Percentiles rank a stretch among this genome's conserved stretches.
phyloP scores from a whole-genome alignment of 2,329 filamentous ascomycete genomes.

The Arthrinium puccinioides region DNA sequence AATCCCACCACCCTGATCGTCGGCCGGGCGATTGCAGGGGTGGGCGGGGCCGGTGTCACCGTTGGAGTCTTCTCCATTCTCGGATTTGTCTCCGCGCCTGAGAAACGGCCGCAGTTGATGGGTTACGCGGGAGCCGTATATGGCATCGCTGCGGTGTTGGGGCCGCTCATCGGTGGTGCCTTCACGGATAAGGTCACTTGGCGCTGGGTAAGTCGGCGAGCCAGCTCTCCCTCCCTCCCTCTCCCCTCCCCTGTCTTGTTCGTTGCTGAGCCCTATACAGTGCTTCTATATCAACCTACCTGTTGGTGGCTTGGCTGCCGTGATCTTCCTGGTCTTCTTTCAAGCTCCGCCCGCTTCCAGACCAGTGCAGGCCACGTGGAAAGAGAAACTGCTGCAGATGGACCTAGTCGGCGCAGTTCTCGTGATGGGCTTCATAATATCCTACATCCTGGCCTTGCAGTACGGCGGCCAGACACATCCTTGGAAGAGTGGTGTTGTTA shows the following conservation, averaged over 20 bases:
- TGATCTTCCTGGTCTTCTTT: conserved; percentile 5
- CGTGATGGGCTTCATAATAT: conserved; percentile 22
- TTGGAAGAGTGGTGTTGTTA: conserved; percentile 24
- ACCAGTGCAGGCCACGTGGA: not conserved
- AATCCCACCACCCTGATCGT: conserved; percentile 25
- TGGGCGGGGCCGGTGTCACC: conserved; percentile 24
- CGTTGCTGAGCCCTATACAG: not conserved
- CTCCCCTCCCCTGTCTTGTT: too few species aligned
- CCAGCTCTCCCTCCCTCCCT: not conserved
- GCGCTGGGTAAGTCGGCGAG: conserved; percentile 35
- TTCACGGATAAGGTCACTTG: conserved; percentile 42
- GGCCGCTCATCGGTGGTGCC: conserved; percentile 41
- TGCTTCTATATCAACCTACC: conserved; percentile 13
- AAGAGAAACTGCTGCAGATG: conserved; percentile 7
- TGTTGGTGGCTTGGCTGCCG: conserved; percentile 7
- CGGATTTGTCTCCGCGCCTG: conserved; percentile 12
- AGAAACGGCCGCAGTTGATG: conserved; percentile 40
- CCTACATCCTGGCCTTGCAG: conserved; percentile 30
- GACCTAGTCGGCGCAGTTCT: conserved; percentile 8
- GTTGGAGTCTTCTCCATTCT: conserved; percentile 14
- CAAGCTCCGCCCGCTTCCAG: not conserved
- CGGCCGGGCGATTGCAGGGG: conserved; percentile 26
- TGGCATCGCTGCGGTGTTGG: conserved; percentile 42
- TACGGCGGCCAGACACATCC: conserved; percentile 29
- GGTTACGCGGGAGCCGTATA: conserved; percentile 49